Conservation (phyloP, 108 stramenopile genomes). For the Chaetoceros tenuissimus region DNA sequence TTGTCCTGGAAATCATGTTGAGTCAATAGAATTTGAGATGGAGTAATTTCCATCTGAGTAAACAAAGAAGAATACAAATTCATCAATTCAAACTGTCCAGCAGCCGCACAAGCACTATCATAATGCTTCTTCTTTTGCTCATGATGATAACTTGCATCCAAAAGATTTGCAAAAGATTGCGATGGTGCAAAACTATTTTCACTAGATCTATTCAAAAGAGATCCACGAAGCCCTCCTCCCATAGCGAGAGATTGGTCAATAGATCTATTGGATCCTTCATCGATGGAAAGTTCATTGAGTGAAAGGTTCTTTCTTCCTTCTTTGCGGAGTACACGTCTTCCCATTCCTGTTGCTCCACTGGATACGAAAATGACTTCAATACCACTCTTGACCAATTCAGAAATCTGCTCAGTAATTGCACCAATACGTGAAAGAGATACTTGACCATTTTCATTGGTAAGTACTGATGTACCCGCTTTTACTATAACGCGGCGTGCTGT, state of each 20-base stretch:
- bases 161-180: background rate
- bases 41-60: slow-evolving; percentile 68
- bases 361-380: slow-evolving; percentile 77
- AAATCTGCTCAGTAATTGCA: slow-evolving; percentile 83
- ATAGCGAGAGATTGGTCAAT: background rate
- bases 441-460: slow-evolving; percentile 80
- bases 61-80: slow-evolving; percentile 88
- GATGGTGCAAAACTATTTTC: background rate
- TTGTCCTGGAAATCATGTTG: slow-evolving; percentile 79
- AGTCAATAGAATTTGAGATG: slow-evolving; percentile 88
- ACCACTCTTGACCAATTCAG: slow-evolving; percentile 61
- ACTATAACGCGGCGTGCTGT: slow-evolving; percentile 66
- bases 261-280: background rate
- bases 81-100: slow-evolving; percentile 98
- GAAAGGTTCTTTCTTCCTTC: slow-evolving; percentile 58
- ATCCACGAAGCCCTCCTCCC: background rate
- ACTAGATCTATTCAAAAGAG: background rate
- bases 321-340: slow-evolving; percentile 64
- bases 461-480: slow-evolving; percentile 86
- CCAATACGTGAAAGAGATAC: slow-evolving; percentile 85
- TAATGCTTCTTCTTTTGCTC: background rate
- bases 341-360: slow-evolving; percentile 81
- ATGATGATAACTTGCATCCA: background rate
- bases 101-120: slow-evolving; percentile 83
- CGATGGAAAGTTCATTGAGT: slow-evolving; percentile 36